phyloP scores from a whole-genome alignment of 2,329 filamentous ascomycete genomes.

The Rutstroemia sp. region DNA sequence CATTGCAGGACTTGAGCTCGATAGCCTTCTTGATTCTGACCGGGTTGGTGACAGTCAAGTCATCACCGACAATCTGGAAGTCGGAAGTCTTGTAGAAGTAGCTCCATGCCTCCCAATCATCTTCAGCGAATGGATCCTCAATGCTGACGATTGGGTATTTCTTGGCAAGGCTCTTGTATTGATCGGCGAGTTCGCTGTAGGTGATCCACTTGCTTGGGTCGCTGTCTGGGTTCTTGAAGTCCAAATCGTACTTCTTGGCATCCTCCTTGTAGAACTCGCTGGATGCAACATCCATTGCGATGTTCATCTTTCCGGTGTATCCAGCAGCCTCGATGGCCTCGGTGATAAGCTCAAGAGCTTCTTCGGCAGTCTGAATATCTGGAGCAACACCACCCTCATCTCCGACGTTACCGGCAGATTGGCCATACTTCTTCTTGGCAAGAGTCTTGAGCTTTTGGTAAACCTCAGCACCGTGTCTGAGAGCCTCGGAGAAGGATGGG shows the following conservation, averaged over 20 bases:
- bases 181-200: slow-evolving; percentile 90
- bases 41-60: slow-evolving; percentile 98
- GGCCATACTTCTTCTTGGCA: slow-evolving; percentile 99
- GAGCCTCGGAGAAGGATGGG: slow-evolving; percentile 86
- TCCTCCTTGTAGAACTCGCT: slow-evolving; percentile 99
- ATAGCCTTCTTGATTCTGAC: slow-evolving; percentile 99
- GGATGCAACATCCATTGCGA: slow-evolving; percentile 98
- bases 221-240: slow-evolving; percentile 99
- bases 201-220: slow-evolving; percentile 97
- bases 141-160: slow-evolving; percentile 99
- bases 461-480: slow-evolving; percentile 94
- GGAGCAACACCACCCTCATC: slow-evolving; percentile 99
- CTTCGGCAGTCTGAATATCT: slow-evolving; percentile 94
- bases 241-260: slow-evolving; percentile 98
- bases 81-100: slow-evolving; percentile 99
- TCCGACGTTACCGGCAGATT: slow-evolving; percentile 97
- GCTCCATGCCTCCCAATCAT: slow-evolving; percentile 99
- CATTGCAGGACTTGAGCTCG: slow-evolving; percentile 97
- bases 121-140: slow-evolving; percentile 98
- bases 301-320: slow-evolving; percentile 93
- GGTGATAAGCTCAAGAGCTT: slow-evolving; percentile 94
- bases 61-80: slow-evolving; percentile 97
- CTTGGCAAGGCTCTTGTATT: slow-evolving; percentile 79
- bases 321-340: slow-evolving; percentile 91
- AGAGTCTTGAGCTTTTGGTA: slow-evolving; percentile 97